These are phyloP conservation scores for Trichophyton rubrum DNA, from an alignment of 2,329 filamentous ascomycete species.

Conservation along the genomic window DNA sequence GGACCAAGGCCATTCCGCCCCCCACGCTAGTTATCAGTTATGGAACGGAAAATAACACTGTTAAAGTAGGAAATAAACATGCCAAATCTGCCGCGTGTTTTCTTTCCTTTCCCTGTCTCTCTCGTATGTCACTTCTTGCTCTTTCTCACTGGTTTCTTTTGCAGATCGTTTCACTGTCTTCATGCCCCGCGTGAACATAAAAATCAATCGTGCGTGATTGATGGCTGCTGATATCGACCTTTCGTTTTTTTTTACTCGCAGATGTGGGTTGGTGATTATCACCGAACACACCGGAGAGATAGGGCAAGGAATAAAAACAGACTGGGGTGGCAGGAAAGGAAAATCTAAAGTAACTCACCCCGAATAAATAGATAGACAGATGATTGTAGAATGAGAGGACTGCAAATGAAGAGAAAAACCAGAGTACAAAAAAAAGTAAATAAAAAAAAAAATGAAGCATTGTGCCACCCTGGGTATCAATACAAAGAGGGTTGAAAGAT, in stretches of 20 bases:
- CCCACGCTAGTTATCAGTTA: not conserved
- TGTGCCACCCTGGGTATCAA: conserved; percentile 7
- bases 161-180: not conserved
- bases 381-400: not conserved
- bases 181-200: not conserved
- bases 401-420: not conserved
- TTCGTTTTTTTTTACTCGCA: no score
- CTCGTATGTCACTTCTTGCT: not conserved
- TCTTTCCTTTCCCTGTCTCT: not conserved
- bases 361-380: not conserved
- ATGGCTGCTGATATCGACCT: no score
- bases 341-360: not conserved
- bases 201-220: not conserved
- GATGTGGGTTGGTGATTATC: no score
- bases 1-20: not conserved
- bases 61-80: not conserved
- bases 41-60: not conserved
- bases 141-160: not conserved
- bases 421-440: conserved; percentile 1
- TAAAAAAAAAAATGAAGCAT: conserved; percentile 2
- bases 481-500: conserved; percentile 2
- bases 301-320: not conserved
- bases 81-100: not conserved
- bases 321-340: not conserved
- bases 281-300: not conserved